Evolutionary conservation across 2,329 filamentous ascomycete species (phyloP).

Genomic region (Lojkania enalia): DNA sequence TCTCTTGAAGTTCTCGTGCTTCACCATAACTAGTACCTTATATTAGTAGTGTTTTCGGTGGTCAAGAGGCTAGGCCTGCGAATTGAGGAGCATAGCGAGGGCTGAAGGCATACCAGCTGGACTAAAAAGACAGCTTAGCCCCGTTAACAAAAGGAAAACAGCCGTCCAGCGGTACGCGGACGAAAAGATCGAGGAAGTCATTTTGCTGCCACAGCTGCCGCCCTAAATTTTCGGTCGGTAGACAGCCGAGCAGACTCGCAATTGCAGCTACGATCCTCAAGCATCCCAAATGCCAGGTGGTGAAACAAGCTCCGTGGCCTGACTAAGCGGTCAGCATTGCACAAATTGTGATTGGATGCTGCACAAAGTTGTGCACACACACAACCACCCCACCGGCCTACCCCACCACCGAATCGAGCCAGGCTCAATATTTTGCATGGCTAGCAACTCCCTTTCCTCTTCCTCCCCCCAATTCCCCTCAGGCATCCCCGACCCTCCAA

Average conservation of each 20-base stretch:
- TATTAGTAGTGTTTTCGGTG: too few relatives aligned
- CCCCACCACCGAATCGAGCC: constrained; percentile 5
- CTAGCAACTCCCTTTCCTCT: constrained; percentile 13
- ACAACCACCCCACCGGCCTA: constrained; percentile 26
- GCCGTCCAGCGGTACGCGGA: constrained; percentile 66
- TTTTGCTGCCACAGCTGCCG: background rate
- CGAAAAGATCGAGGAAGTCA: background rate
- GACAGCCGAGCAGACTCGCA: constrained; percentile 15
- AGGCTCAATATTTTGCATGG: constrained; percentile 32
- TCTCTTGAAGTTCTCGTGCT: constrained; percentile 96
- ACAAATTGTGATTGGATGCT: background rate
- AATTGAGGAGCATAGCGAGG: constrained; percentile 5
- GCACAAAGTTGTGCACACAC: constrained; percentile 1
- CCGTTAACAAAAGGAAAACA: constrained; percentile 37
- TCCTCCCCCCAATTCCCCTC: constrained; percentile 20
- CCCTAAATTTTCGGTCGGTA: background rate
- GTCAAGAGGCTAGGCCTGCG: too few relatives aligned
- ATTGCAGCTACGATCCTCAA: constrained; percentile 13
- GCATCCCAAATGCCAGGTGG: constrained; percentile 13
- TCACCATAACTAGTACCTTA: constrained; percentile 69
- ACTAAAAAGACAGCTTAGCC: constrained; percentile 39
- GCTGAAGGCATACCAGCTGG: constrained; percentile 40
- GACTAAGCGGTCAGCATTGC: background rate
- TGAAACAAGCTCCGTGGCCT: constrained; percentile 1
- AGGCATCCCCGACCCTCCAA: constrained; percentile 41